Evolutionary conservation across 352 stramenopile species (phyloP).

Genomic region (Phytophthora europaea): DNA sequence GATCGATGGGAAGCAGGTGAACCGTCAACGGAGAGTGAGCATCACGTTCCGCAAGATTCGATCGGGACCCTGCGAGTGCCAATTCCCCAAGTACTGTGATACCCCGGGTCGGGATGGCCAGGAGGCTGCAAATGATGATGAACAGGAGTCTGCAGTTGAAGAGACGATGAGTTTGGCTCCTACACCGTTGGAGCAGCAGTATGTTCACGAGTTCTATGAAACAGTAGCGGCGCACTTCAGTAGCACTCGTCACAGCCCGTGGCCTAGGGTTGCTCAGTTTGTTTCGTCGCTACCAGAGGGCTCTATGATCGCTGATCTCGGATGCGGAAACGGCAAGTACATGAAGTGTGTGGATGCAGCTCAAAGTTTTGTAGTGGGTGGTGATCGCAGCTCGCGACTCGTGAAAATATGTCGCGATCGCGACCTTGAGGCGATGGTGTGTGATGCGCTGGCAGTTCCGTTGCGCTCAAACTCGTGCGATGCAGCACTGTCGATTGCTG

Average conservation of each 20-base stretch:
- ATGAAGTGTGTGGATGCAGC: conserved; percentile 81
- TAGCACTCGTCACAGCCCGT: conserved; percentile 89
- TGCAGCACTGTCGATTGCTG: conserved; percentile 85
- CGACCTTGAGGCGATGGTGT: conserved; percentile 79
- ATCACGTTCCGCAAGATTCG: conserved; percentile 92
- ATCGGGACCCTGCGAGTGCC: conserved; percentile 71
- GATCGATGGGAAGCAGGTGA: conserved; percentile 77
- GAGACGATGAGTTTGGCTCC: conserved; percentile 42
- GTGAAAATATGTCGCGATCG: conserved; percentile 70
- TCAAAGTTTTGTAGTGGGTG: conserved; percentile 63
- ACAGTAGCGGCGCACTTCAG: conserved; percentile 87
- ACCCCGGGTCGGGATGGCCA: conserved; percentile 32
- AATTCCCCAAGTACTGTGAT: conserved; percentile 80
- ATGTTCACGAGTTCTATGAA: conserved; percentile 90
- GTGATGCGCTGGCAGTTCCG: conserved; percentile 78
- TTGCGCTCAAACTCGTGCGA: conserved; percentile 81
- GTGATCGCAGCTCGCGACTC: conserved; percentile 74
- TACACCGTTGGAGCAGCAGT: conserved; percentile 81
- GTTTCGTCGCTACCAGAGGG: conserved; percentile 64
- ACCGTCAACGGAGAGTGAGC: conserved; percentile 75
- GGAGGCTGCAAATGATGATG: conserved; percentile 5
- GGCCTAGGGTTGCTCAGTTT: conserved; percentile 79
- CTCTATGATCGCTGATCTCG: conserved; percentile 83
- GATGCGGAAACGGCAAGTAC: conserved; percentile 91
- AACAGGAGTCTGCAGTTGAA: conserved; percentile 3